These are phyloP conservation scores for Chloranthus sessilifolius DNA, from an alignment of 164 flowering plant species.

Conservation along the genomic window DNA sequence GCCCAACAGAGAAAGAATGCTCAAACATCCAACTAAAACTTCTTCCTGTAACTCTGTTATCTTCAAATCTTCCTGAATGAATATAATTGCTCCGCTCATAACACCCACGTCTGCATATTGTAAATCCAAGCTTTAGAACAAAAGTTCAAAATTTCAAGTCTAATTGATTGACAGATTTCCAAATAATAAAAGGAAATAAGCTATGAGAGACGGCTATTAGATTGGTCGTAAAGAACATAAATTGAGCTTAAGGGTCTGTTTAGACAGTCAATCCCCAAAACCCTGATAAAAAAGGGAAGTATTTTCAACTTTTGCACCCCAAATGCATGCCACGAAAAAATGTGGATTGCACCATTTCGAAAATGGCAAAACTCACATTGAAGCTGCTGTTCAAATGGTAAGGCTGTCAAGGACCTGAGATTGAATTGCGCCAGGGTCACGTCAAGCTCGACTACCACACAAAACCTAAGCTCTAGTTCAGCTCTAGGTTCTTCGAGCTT, in stretches of 20 bases:
- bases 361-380: too few species aligned
- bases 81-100: conserved; percentile 93
- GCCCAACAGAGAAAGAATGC: conserved; percentile 80
- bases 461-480: too few species aligned
- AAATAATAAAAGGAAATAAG: neutral
- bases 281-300: neutral
- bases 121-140: conserved; percentile 1
- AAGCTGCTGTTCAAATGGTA: too few species aligned
- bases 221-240: neutral
- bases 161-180: neutral
- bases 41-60: conserved; percentile 84
- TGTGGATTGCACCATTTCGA: too few species aligned
- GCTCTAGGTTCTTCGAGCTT: too few species aligned
- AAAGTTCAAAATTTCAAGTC: neutral
- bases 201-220: too few species aligned
- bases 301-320: neutral
- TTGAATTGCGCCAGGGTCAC: too few species aligned
- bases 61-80: conserved; percentile 78
- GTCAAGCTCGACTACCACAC: too few species aligned
- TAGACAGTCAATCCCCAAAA: neutral
- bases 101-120: conserved; percentile 82
- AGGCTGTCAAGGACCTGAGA: too few species aligned
- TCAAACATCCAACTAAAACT: conserved; percentile 71
- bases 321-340: too few species aligned
- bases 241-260: too few species aligned